Evolutionary conservation across 805 yeast species (phyloP).

Genomic region (Ogataea ramenticola): DNA sequence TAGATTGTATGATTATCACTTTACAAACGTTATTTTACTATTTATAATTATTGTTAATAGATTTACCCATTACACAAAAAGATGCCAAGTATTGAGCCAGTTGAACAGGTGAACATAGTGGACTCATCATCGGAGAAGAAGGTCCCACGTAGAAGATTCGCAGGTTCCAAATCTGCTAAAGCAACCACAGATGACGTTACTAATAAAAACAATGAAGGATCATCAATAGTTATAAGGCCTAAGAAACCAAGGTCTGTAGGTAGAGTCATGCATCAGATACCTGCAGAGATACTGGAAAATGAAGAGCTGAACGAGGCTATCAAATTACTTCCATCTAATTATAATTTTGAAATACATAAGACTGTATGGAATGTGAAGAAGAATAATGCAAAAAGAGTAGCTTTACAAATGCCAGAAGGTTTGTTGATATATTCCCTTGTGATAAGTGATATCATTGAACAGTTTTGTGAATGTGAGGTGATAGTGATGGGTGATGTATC

Average conservation of each 20-base stretch:
- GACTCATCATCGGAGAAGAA: neutral
- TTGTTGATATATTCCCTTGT: constrained; percentile 79
- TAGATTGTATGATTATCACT: too few species aligned
- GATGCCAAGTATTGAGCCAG: neutral
- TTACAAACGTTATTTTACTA: too few species aligned
- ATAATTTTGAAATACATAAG: constrained; percentile 93
- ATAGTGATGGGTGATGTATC: constrained; percentile 98
- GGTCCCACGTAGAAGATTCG: constrained; percentile 20
- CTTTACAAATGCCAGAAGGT: constrained; percentile 97
- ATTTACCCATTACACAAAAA: too few species aligned
- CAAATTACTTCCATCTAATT: constrained; percentile 75
- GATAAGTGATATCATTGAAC: constrained; percentile 87
- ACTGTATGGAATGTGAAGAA: constrained; percentile 89
- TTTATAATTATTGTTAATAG: too few species aligned
- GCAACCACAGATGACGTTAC: constrained; percentile 1
- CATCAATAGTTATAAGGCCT: constrained; percentile 10
- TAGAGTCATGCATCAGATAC: constrained; percentile 77
- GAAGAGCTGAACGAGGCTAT: constrained; percentile 80
- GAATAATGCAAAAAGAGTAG: constrained; percentile 71
- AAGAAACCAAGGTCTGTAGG: constrained; percentile 34
- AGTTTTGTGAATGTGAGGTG: constrained; percentile 81
- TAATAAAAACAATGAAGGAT: neutral
- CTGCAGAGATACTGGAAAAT: constrained; percentile 76
- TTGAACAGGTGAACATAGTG: neutral
- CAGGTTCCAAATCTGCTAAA: constrained; percentile 15